Conservation (phyloP, 78 protist genomes). For the Isochrysis galbana region DNA sequence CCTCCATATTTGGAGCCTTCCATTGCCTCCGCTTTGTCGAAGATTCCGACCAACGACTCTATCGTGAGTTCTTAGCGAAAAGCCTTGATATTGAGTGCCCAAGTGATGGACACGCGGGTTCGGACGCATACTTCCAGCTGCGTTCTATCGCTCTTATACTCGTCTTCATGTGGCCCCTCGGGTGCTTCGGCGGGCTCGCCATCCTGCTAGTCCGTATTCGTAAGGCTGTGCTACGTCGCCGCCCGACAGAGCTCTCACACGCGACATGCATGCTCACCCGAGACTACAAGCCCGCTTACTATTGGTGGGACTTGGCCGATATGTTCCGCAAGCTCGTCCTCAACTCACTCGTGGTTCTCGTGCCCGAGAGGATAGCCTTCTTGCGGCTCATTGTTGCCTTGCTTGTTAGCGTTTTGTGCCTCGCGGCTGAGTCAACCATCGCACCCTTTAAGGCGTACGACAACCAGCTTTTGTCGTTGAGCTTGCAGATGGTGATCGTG, state of each 20-base stretch:
- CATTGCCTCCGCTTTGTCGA: background rate
- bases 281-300: background rate
- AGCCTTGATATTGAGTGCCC: background rate
- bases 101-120: background rate
- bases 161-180: background rate
- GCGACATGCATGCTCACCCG: background rate
- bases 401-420: background rate
- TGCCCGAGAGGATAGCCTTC: background rate
- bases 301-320: background rate
- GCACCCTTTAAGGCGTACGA: background rate
- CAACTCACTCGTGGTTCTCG: background rate
- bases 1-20: background rate
- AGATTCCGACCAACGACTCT: background rate
- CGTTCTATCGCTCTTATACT: background rate
- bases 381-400: background rate
- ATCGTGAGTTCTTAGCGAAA: background rate
- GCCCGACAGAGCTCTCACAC: background rate
- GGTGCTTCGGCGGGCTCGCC: background rate
- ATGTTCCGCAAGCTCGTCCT: background rate
- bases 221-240: background rate
- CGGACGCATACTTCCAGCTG: background rate
- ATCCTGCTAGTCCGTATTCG: background rate
- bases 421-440: background rate
- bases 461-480: background rate
- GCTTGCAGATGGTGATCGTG: background rate